Evolutionary conservation across 805 yeast species (phyloP).

Genomic region (Brettanomyces nanus): DNA sequence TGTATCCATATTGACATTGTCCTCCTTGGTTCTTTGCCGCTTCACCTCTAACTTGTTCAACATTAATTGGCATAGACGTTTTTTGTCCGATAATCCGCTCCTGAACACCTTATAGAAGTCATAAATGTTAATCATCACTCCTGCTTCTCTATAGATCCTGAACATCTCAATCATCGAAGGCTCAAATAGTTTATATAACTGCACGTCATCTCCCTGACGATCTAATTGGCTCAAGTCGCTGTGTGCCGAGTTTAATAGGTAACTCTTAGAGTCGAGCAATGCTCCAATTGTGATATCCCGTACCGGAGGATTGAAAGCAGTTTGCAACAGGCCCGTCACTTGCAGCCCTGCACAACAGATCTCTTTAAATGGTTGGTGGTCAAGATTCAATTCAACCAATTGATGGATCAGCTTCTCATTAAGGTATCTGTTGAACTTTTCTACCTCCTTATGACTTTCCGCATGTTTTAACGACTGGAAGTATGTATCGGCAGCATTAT

Average conservation of each 20-base stretch:
- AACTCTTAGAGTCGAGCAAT: constrained; percentile 31
- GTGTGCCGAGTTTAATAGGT: constrained; percentile 21
- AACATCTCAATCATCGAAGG: constrained; percentile 52
- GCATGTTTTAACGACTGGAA: constrained; percentile 1
- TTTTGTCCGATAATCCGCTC: constrained; percentile 22
- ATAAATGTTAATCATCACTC: constrained; percentile 36
- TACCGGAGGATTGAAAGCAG: constrained; percentile 35
- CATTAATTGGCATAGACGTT: constrained; percentile 12
- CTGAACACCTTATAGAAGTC: constrained; percentile 29
- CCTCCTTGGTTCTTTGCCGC: constrained; percentile 1
- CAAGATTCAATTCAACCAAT: constrained; percentile 19
- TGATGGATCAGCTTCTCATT: constrained; percentile 10
- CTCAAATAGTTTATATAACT: constrained; percentile 30
- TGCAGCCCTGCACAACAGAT: constrained; percentile 28
- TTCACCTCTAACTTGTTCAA: not conserved
- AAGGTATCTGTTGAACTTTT: constrained; percentile 11
- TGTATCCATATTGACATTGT: not conserved
- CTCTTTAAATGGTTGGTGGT: constrained; percentile 30
- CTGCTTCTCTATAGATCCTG: constrained; percentile 72
- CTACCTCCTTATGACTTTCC: constrained; percentile 5
- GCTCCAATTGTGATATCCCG: constrained; percentile 34
- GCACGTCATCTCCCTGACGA: constrained; percentile 9
- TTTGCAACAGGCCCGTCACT: constrained; percentile 22
- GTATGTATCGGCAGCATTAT: not conserved
- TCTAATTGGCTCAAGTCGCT: constrained; percentile 9